Conservation (phyloP, 1,284 basidiomycete species). For the Ustilago shanxiensis region DNA sequence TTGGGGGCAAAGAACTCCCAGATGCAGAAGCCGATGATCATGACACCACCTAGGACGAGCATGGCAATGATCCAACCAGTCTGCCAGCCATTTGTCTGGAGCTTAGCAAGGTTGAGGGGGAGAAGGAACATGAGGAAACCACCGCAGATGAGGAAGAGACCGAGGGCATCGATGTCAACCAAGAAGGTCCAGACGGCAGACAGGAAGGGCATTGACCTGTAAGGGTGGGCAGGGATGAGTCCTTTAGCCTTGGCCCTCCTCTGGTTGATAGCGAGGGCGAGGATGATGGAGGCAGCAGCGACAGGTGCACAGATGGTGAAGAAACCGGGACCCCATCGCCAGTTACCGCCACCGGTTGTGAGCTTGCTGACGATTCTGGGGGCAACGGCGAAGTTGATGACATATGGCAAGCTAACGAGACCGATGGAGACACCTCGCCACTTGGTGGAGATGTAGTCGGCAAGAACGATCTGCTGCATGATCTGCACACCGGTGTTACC, state of each 20-base stretch:
- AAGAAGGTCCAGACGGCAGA: conserved; percentile 34
- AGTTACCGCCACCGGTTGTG: no score
- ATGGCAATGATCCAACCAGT: conserved; percentile 66
- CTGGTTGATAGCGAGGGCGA: conserved; percentile 61
- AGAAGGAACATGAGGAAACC: conserved; percentile 66
- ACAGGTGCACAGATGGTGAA: conserved; percentile 67
- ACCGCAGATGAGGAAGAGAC: conserved; percentile 63
- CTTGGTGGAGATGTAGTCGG: conserved; percentile 65
- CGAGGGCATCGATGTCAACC: conserved; percentile 62
- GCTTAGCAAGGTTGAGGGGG: conserved; percentile 56
- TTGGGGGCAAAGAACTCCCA: conserved; percentile 62
- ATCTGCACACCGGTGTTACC: conserved; percentile 68
- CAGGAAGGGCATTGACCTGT: conserved; percentile 41
- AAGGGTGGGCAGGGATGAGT: conserved; percentile 60
- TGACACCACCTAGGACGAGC: conserved; percentile 61
- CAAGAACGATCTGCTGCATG: conserved; percentile 68
- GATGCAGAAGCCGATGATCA: conserved; percentile 51
- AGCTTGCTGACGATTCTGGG: conserved; percentile 17
- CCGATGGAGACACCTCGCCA: conserved; percentile 65
- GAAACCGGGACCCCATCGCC: conserved; percentile 68
- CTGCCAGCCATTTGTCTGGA: conserved; percentile 53
- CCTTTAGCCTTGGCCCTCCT: conserved; percentile 51
- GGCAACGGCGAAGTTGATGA: conserved; percentile 64
- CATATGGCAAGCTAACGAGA: conserved; percentile 62
- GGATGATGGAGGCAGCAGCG: conserved; percentile 58